Evolutionary conservation across 78 protist species (phyloP).

Genomic region (Monosiga brevicollis): DNA sequence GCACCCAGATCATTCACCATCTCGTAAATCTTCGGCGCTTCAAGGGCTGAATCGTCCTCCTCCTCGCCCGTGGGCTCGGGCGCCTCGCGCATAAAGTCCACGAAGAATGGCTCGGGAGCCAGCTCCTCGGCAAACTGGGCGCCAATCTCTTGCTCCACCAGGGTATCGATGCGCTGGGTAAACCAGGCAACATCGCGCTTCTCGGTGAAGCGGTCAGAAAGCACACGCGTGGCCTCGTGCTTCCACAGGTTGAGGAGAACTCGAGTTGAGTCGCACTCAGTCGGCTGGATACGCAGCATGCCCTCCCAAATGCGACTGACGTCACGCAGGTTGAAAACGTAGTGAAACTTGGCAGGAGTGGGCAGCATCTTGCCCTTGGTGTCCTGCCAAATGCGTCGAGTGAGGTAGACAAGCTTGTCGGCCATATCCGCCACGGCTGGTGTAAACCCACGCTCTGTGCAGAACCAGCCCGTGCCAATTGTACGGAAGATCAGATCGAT

Average conservation of each 20-base stretch:
- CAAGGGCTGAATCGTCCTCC: not conserved
- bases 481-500: conserved; percentile 56
- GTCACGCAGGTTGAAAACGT: conserved; percentile 85
- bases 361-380: conserved; percentile 61
- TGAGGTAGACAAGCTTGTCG: conserved; percentile 30
- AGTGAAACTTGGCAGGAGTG: conserved; percentile 81
- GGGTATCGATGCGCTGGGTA: conserved; percentile 18
- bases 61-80: conserved; percentile 40
- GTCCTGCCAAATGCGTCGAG: conserved; percentile 50
- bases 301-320: conserved; percentile 62
- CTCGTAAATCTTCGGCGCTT: conserved; percentile 51
- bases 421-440: conserved; percentile 7
- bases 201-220: conserved; percentile 56
- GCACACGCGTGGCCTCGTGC: conserved; percentile 76
- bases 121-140: not conserved
- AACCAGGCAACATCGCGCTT: conserved; percentile 6
- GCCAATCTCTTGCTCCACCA: not conserved
- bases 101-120: conserved; percentile 23
- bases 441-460: conserved; percentile 4
- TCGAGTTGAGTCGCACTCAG: not conserved
- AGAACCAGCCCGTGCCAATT: conserved; percentile 39
- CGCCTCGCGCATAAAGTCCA: conserved; percentile 64
- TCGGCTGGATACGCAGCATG: conserved; percentile 9
- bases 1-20: conserved; percentile 1
- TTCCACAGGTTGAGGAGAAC: conserved; percentile 50